Evolutionary conservation across 495 filamentous ascomycete species (phyloP).

Genomic region (Daldinia grandis): DNA sequence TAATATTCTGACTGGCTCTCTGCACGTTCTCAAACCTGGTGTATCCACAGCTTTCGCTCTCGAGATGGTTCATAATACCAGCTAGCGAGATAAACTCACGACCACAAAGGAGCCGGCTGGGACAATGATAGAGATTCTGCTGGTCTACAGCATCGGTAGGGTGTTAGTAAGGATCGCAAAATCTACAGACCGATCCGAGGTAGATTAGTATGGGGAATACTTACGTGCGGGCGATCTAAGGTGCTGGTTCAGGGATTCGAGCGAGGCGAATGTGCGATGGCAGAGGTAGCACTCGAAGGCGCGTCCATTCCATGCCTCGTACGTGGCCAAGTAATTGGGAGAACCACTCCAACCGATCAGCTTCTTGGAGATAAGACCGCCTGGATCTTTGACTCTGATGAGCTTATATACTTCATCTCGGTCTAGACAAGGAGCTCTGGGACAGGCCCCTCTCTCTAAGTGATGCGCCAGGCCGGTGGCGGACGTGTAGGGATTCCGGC

Average conservation of each 20-base stretch:
- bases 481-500: slow-evolving; percentile 24
- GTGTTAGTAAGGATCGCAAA: background rate
- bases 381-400: background rate
- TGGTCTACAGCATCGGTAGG: background rate
- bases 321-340: background rate
- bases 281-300: background rate
- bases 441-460: slow-evolving; percentile 40
- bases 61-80: slow-evolving; percentile 62
- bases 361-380: slow-evolving; percentile 24
- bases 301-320: background rate
- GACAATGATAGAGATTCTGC: background rate
- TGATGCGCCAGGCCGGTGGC: slow-evolving; percentile 46
- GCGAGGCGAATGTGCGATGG: background rate
- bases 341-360: background rate
- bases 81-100: slow-evolving; percentile 58
- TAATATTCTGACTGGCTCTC: background rate
- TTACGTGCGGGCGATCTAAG: background rate
- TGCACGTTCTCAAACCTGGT: slow-evolving; percentile 57
- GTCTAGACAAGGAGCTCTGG: slow-evolving; percentile 20
- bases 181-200: background rate
- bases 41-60: slow-evolving; percentile 61
- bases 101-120: background rate
- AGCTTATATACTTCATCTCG: slow-evolving; percentile 41
- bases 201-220: background rate
- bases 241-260: background rate